Evolutionary conservation across 768 basidiomycete species (phyloP).

Genomic region (Chalciporus sphaerocephalus): DNA sequence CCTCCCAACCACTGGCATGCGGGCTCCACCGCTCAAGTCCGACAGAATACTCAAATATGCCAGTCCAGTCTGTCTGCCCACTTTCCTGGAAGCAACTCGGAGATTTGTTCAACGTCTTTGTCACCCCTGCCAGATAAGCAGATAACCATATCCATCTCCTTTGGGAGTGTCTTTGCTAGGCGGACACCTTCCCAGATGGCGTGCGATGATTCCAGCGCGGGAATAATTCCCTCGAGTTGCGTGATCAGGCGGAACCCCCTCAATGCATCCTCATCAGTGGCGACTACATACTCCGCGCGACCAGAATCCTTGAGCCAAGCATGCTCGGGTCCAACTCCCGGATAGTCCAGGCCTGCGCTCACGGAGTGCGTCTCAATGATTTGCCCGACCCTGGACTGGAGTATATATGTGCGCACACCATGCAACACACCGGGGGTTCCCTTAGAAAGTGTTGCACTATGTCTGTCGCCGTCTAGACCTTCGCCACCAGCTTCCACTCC

Average conservation of each 20-base stretch:
- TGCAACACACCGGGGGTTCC: conserved; percentile 94
- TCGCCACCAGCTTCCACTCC: conserved; percentile 99
- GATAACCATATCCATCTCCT: conserved; percentile 84
- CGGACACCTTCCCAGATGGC: conserved; percentile 91
- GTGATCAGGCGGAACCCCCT: conserved; percentile 90
- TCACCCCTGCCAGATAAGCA: conserved; percentile 94
- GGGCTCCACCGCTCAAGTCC: not conserved
- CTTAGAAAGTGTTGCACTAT: conserved; percentile 90
- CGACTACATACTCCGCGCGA: conserved; percentile 87
- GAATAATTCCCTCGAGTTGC: conserved; percentile 95
- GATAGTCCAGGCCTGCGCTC: conserved; percentile 94
- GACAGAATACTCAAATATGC: conserved; percentile 52
- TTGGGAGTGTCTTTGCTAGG: conserved; percentile 77
- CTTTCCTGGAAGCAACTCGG: conserved; percentile 83
- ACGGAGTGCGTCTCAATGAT: conserved; percentile 97
- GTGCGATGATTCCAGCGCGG: conserved; percentile 92
- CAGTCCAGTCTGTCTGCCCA: conserved; percentile 94
- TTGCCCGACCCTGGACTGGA: conserved; percentile 86
- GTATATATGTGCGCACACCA: conserved; percentile 91
- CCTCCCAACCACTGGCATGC: not conserved
- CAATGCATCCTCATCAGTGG: conserved; percentile 91
- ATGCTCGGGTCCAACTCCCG: conserved; percentile 97
- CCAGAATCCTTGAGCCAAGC: conserved; percentile 95
- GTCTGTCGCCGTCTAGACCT: conserved; percentile 79
- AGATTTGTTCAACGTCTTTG: conserved; percentile 97